These are phyloP conservation scores for Kwoniella europaea DNA, from an alignment of 768 basidiomycete species.

Conservation along the genomic window DNA sequence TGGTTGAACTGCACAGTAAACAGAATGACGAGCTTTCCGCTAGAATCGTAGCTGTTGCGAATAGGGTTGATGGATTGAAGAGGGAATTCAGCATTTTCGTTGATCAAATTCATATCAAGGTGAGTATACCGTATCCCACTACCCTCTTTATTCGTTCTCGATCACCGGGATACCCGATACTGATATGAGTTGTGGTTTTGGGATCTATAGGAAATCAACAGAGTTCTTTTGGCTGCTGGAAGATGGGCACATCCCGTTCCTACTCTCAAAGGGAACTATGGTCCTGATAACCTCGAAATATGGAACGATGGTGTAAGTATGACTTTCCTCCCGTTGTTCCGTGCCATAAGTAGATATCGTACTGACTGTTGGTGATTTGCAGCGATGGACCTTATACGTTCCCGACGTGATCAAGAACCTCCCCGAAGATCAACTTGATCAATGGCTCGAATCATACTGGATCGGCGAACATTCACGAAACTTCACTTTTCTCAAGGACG, in stretches of 20 bases:
- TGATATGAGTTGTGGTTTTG: not conserved
- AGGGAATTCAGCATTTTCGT: not conserved
- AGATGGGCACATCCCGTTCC: conserved; percentile 17
- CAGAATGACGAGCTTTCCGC: not conserved
- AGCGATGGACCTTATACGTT: conserved; percentile 4
- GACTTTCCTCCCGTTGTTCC: not conserved
- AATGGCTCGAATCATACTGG: conserved; percentile 10
- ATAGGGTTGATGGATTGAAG: not conserved
- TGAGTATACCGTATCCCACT: not conserved
- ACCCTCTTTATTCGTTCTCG: not conserved
- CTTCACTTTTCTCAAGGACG: not conserved
- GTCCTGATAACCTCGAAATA: not conserved
- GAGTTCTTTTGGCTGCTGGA: not conserved
- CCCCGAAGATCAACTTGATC: not conserved
- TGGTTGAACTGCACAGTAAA: not conserved
- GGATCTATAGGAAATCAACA: not conserved
- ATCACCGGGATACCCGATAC: not conserved
- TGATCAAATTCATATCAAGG: conserved; percentile 5
- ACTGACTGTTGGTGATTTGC: not conserved
- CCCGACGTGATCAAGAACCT: not conserved
- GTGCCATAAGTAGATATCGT: not conserved
- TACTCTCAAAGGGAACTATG: not conserved
- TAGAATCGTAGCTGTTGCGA: not conserved
- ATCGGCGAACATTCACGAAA: conserved; percentile 11
- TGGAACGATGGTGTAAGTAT: not conserved